Conservation (phyloP, 805 yeast genomes). For the Candida methanosorbosa region DNA sequence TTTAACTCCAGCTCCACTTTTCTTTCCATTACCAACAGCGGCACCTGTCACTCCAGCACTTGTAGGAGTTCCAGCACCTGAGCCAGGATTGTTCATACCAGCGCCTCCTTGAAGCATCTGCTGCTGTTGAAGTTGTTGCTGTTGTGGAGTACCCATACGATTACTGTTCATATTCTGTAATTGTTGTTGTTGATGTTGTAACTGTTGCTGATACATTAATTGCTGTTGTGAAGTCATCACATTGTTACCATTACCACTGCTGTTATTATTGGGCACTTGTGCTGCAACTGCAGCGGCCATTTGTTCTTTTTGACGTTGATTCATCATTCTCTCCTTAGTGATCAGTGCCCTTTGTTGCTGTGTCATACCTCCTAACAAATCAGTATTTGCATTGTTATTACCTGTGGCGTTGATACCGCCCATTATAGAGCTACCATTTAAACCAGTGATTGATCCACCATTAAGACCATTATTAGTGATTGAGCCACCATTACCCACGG, state of each 20-base stretch:
- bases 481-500: background rate
- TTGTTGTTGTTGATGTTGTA: slow-evolving; percentile 5
- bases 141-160: background rate
- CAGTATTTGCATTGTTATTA: slow-evolving; percentile 8
- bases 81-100: background rate
- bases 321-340: slow-evolving; percentile 19
- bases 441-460: background rate
- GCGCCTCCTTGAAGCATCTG: slow-evolving; percentile 1
- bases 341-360: slow-evolving; percentile 20
- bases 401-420: background rate
- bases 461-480: background rate
- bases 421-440: background rate
- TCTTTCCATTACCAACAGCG: too few species aligned
- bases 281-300: slow-evolving; percentile 25
- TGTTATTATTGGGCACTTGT: slow-evolving; percentile 2
- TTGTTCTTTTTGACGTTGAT: slow-evolving; percentile 22
- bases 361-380: slow-evolving; percentile 19
- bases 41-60: too few species aligned
- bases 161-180: background rate
- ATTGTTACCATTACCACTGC: background rate
- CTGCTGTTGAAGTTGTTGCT: slow-evolving; percentile 10
- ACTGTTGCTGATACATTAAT: slow-evolving; percentile 13
- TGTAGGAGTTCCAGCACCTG: background rate
- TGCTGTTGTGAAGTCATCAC: too few species aligned
- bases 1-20: too few species aligned